Conservation (phyloP, 208 protist species). For the Trypanosoma brucei region DNA sequence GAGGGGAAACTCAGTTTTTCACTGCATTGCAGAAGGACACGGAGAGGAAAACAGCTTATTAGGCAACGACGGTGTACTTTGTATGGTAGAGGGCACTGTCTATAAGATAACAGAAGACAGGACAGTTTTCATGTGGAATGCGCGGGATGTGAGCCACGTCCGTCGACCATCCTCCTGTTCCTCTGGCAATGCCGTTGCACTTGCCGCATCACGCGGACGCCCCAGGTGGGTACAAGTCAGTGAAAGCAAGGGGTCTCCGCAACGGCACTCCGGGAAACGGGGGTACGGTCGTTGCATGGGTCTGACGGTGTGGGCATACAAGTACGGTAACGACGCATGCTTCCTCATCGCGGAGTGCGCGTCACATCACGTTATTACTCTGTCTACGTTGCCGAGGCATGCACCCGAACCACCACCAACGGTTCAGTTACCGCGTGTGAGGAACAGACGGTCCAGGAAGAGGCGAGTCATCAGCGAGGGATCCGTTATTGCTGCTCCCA, state of each 20-base stretch:
- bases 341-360: not conserved
- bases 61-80: not conserved
- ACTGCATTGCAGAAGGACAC: not conserved
- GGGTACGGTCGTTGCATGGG: no score
- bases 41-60: not conserved
- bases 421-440: not conserved
- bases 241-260: no score
- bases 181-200: not conserved
- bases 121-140: slow-evolving; percentile 5
- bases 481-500: not conserved
- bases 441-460: not conserved
- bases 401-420: not conserved
- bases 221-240: no score
- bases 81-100: slow-evolving; percentile 1
- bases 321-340: not conserved
- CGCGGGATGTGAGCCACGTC: not conserved
- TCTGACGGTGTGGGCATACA: no score
- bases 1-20: not conserved
- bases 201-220: no score
- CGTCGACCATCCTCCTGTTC: not conserved
- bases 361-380: not conserved
- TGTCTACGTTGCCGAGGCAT: not conserved
- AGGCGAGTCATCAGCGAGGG: not conserved
- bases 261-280: no score
- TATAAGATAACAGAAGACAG: slow-evolving; percentile 7